Percentiles rank a stretch among this genome's conserved stretches.
Evolutionary conservation across 1,139 yeast species (phyloP).

Genomic region (Kodamaea sp.): DNA sequence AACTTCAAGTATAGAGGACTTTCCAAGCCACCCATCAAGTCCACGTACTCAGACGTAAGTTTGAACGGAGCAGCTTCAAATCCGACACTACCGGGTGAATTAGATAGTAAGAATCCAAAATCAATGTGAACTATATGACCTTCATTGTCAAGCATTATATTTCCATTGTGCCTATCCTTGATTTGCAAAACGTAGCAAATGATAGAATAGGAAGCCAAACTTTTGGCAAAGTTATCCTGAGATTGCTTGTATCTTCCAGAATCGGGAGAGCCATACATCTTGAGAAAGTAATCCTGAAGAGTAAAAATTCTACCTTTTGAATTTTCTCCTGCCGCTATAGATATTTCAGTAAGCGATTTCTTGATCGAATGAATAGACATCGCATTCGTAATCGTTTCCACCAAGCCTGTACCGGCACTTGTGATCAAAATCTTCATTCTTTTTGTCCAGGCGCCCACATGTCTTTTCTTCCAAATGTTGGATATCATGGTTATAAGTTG

Average conservation of each 20-base stretch:
- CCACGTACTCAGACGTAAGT: slow-evolving; percentile 83
- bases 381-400: slow-evolving; percentile 94
- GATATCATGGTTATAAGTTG: slow-evolving; percentile 87
- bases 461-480: slow-evolving; percentile 71
- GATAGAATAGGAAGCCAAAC: slow-evolving; percentile 86
- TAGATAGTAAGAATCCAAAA: slow-evolving; percentile 88
- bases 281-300: slow-evolving; percentile 71
- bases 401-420: slow-evolving; percentile 86
- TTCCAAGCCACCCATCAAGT: slow-evolving; percentile 76
- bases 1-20: slow-evolving; percentile 61
- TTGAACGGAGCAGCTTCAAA: slow-evolving; percentile 98
- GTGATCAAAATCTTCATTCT: slow-evolving; percentile 90
- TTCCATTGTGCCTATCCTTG: slow-evolving; percentile 95
- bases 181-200: slow-evolving; percentile 87
- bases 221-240: slow-evolving; percentile 77
- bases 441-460: slow-evolving; percentile 78
- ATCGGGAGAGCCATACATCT: slow-evolving; percentile 66
- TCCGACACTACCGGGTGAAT: slow-evolving; percentile 95
- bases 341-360: slow-evolving; percentile 79
- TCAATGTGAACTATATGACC: slow-evolving; percentile 96
- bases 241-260: slow-evolving; percentile 63
- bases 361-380: slow-evolving; percentile 91
- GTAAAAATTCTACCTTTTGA: slow-evolving; percentile 70
- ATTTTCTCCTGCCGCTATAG: slow-evolving; percentile 65
- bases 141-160: slow-evolving; percentile 88